Evolutionary conservation across 1,139 yeast species (phyloP).

Genomic region (Lipomyces yarrowii): DNA sequence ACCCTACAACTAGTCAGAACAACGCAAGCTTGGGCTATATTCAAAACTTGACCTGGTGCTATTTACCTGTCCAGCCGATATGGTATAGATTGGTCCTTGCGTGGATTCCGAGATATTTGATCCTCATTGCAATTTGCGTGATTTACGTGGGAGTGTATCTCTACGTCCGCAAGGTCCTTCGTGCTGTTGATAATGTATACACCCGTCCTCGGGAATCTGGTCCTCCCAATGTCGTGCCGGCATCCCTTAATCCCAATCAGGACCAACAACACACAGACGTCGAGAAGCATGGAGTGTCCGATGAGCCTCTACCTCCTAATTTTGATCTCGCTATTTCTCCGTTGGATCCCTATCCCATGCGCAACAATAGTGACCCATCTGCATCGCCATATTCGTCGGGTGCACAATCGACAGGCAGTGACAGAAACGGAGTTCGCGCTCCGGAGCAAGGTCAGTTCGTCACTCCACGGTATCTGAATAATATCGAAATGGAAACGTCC

Average conservation of each 20-base stretch:
- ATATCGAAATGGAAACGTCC: slow-evolving; percentile 43
- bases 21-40: slow-evolving; percentile 52
- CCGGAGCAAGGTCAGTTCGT: slow-evolving; percentile 43
- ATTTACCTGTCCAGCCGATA: slow-evolving; percentile 68
- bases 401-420: slow-evolving; percentile 37
- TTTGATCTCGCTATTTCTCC: slow-evolving; percentile 6
- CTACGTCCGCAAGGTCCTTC: slow-evolving; percentile 51
- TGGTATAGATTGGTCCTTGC: slow-evolving; percentile 78
- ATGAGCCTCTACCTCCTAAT: neutral
- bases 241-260: neutral
- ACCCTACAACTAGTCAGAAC: slow-evolving; percentile 37
- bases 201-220: neutral
- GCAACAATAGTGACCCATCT: neutral
- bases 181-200: slow-evolving; percentile 11
- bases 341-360: slow-evolving; percentile 1
- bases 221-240: neutral
- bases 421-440: neutral
- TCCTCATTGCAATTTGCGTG: slow-evolving; percentile 62
- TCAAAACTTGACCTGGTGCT: slow-evolving; percentile 77
- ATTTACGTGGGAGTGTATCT: slow-evolving; percentile 73
- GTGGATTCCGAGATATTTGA: slow-evolving; percentile 80
- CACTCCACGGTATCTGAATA: slow-evolving; percentile 35
- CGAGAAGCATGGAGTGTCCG: neutral
- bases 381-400: slow-evolving; percentile 45
- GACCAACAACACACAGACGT: neutral